These are phyloP conservation scores for Monilinia laxa DNA, from an alignment of 2,329 filamentous ascomycete genomes.

Conservation along the genomic window DNA sequence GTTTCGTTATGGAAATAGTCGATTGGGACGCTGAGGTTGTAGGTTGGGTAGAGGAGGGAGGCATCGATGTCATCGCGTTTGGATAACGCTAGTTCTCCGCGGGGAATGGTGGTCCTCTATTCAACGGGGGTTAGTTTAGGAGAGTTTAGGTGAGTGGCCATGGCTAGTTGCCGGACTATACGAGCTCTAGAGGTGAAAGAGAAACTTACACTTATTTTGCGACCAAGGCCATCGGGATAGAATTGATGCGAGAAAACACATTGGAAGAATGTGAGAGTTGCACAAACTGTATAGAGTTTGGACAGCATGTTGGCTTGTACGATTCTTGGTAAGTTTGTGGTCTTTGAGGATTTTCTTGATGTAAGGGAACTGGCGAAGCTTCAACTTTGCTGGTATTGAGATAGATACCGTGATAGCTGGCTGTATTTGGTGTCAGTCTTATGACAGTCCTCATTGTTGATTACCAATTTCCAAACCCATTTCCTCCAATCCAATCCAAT, in stretches of 20 bases:
- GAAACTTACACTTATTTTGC: conserved; percentile 14
- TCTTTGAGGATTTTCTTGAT: background rate
- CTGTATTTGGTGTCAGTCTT: background rate
- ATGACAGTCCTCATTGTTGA: background rate
- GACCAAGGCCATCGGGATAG: background rate
- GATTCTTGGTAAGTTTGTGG: background rate
- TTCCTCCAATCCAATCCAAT: no score
- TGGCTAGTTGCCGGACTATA: no score
- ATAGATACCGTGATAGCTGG: background rate
- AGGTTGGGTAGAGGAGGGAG: conserved; percentile 37
- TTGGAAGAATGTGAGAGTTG: background rate
- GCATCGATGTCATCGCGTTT: conserved; percentile 32
- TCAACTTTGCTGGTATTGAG: background rate
- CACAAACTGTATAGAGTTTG: conserved; percentile 9
- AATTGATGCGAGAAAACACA: conserved; percentile 8
- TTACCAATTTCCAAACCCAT: background rate
- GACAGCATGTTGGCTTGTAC: background rate
- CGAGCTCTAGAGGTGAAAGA: background rate
- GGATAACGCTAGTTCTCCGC: conserved; percentile 17
- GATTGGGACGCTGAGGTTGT: conserved; percentile 47
- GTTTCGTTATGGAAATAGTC: conserved; percentile 85
- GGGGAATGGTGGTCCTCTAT: conserved; percentile 33
- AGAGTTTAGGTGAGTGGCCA: background rate
- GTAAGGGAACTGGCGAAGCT: no score
- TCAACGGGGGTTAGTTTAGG: background rate